These are phyloP conservation scores for Pseudomassariella vexata DNA, from an alignment of 2,329 filamentous ascomycete species.

Conservation along the genomic window DNA sequence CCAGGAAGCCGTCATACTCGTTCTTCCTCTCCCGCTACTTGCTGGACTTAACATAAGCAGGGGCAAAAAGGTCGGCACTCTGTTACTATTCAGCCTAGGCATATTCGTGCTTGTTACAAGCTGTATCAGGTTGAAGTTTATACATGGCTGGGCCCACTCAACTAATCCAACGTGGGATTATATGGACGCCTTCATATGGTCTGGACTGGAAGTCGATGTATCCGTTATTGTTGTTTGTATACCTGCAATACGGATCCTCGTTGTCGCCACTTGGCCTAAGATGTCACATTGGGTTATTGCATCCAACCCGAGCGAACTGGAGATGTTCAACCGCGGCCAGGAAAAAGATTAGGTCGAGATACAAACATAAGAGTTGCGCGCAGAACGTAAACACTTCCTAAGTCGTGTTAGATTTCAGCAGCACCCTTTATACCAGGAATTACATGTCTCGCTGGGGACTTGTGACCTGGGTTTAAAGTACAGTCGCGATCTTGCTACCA, in stretches of 20 bases:
- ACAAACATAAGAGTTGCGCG: no score
- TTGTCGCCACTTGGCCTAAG: no score
- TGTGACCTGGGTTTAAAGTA: no score
- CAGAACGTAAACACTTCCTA: no score
- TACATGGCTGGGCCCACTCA: background rate
- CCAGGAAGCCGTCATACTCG: slow-evolving; percentile 1
- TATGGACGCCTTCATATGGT: slow-evolving; percentile 2
- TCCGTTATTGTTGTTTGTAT: slow-evolving; percentile 3
- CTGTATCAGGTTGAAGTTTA: slow-evolving; percentile 2
- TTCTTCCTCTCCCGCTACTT: slow-evolving; percentile 4
- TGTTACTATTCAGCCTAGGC: slow-evolving; percentile 7
- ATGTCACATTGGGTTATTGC: no score
- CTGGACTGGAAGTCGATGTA: slow-evolving; percentile 2
- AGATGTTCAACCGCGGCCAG: no score
- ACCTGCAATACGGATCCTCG: slow-evolving; percentile 2
- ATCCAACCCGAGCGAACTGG: no score
- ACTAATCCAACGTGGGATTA: slow-evolving; percentile 31
- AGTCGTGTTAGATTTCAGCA: no score
- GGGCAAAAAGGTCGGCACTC: slow-evolving; percentile 3
- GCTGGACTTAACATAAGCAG: background rate
- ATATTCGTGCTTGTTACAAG: slow-evolving; percentile 4
- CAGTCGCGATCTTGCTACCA: no score
- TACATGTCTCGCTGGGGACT: no score
- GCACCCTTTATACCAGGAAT: no score
- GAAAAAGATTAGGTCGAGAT: no score